Conservation (phyloP, 139 green algal genomes). For the Edaphochlamys debaryana region DNA sequence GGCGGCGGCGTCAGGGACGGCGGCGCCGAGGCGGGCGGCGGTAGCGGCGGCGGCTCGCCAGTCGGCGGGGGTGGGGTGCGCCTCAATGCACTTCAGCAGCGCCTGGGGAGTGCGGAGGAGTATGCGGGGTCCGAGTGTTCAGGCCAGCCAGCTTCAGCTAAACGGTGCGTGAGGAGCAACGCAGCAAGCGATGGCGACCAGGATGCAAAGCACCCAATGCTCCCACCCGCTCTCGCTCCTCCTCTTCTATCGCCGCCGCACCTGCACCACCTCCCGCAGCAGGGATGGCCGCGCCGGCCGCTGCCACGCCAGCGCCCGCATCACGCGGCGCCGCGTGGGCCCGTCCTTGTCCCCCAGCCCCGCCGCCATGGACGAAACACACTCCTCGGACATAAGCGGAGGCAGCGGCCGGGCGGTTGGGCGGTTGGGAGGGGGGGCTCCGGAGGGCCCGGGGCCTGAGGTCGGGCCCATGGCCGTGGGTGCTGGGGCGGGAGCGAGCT, state of each 20-base stretch:
- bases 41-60: not conserved
- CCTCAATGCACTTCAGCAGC: not conserved
- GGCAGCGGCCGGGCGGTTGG: not conserved
- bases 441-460: too few species aligned
- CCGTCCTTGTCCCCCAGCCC: conserved; percentile 21
- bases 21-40: conserved; percentile 4
- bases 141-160: not conserved
- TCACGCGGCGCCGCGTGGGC: not conserved
- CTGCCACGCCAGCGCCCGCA: not conserved
- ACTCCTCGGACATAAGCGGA: conserved; percentile 10
- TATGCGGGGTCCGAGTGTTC: not conserved
- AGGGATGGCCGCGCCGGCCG: not conserved
- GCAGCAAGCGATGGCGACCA: too few species aligned
- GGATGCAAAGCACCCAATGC: not conserved
- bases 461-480: too few species aligned
- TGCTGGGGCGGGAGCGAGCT: not conserved
- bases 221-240: not conserved
- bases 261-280: conserved; percentile 29
- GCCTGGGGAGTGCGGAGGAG: not conserved
- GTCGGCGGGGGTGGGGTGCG: not conserved
- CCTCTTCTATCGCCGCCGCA: not conserved
- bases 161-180: not conserved
- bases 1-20: not conserved
- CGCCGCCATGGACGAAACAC: not conserved
- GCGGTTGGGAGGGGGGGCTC: too few species aligned